phyloP scores from a whole-genome alignment of 352 stramenopile genomes.

The Phytopythium boreale region DNA sequence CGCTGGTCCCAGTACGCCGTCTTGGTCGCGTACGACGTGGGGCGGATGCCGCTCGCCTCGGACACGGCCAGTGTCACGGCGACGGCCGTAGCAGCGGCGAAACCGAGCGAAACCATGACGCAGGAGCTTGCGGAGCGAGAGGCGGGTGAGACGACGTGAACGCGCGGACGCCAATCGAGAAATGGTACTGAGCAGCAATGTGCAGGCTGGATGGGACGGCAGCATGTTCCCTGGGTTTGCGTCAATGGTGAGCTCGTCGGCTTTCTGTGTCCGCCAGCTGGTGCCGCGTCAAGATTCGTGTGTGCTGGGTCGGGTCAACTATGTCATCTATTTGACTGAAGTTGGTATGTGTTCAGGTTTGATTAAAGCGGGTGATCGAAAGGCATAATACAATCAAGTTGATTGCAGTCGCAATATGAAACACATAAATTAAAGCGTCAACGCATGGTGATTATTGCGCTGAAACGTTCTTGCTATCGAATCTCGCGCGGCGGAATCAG shows the following conservation, averaged over 20 bases:
- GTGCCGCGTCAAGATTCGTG: neutral
- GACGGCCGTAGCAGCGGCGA: constrained; percentile 8
- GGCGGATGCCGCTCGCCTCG: constrained; percentile 2
- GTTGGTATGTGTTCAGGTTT: neutral
- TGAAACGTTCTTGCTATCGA: neutral
- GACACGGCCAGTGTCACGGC: neutral
- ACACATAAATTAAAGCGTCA: too few species aligned
- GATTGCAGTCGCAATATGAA: neutral
- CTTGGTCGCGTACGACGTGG: constrained; percentile 48
- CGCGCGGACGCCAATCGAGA: neutral
- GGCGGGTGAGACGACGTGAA: neutral
- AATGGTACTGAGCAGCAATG: neutral
- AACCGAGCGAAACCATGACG: constrained; percentile 6
- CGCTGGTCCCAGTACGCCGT: constrained; percentile 58
- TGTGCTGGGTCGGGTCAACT: neutral
- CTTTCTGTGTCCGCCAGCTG: neutral
- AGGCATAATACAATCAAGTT: neutral
- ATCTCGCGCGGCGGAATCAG: neutral
- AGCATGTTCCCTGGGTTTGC: neutral
- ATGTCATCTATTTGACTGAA: neutral
- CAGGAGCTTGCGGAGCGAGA: neutral
- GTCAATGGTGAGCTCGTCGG: neutral
- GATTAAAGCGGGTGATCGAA: neutral
- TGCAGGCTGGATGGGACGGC: neutral
- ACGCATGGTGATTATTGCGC: too few species aligned